A percentile compares a stretch with the other conserved stretches of the same genome.
These are phyloP conservation scores for Magnolia kwangsiensis DNA, from an alignment of 164 flowering plant species.

Conservation along the genomic window DNA sequence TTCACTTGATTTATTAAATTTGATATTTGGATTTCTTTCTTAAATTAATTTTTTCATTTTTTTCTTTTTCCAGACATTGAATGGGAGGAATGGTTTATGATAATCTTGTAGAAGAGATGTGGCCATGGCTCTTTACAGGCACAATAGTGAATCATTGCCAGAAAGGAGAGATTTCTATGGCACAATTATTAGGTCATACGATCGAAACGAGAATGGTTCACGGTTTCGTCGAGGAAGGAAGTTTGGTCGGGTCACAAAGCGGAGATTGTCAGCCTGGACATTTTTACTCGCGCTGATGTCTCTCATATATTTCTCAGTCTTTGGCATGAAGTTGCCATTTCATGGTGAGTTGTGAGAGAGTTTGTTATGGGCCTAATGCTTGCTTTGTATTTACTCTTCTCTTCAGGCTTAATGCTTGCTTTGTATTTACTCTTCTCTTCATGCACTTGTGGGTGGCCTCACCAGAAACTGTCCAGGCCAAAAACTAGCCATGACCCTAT, in stretches of 20 bases:
- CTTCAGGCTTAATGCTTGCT: neutral
- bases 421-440: neutral
- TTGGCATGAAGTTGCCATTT: slow-evolving; percentile 40
- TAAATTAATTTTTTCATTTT: too few species aligned
- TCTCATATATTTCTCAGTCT: slow-evolving; percentile 31
- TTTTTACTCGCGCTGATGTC: slow-evolving; percentile 37
- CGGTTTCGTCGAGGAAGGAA: slow-evolving; percentile 52
- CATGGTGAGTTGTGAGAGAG: slow-evolving; percentile 40
- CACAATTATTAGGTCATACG: slow-evolving; percentile 17
- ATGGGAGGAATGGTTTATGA: neutral
- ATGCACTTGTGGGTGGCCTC: too few species aligned
- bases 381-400: neutral
- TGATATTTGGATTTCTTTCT: too few species aligned
- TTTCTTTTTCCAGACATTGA: neutral
- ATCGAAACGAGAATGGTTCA: slow-evolving; percentile 25
- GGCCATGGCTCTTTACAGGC: slow-evolving; percentile 33
- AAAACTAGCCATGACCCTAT: too few species aligned
- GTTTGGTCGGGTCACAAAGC: slow-evolving; percentile 38
- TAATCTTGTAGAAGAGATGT: slow-evolving; percentile 15
- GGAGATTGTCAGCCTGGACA: slow-evolving; percentile 39
- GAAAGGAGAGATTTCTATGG: slow-evolving; percentile 37
- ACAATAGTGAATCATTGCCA: slow-evolving; percentile 30
- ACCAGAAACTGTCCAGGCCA: too few species aligned
- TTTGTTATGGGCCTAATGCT: neutral
- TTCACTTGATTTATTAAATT: too few species aligned